Percentiles rank a stretch among this genome's conserved stretches.
Conservation (phyloP, 2,329 filamentous ascomycete species). For the Aphanocladium album region DNA sequence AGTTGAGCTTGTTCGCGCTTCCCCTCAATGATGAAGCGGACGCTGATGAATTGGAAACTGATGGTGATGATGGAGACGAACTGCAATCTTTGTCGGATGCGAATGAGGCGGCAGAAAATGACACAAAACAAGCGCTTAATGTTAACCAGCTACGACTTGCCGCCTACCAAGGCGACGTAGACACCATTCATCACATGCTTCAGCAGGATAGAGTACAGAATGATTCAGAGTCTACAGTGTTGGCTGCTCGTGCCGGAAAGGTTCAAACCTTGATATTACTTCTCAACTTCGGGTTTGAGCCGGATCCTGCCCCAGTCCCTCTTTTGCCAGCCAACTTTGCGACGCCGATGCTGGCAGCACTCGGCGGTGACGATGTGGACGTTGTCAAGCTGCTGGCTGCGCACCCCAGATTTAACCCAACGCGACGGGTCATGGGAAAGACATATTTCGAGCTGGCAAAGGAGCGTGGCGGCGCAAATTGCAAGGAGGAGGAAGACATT, state of each 20-base stretch:
- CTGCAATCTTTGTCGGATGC: neutral
- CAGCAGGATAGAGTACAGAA: neutral
- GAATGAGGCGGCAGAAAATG: neutral
- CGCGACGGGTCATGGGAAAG: too few species aligned
- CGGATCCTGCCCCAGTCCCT: neutral
- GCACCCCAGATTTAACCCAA: neutral
- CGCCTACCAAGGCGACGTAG: too few species aligned
- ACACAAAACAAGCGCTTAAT: neutral
- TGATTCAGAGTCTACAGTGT: too few species aligned
- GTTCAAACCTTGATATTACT: neutral
- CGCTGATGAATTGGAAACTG: neutral
- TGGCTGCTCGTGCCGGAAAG: neutral
- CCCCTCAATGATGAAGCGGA: neutral
- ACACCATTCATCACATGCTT: too few species aligned
- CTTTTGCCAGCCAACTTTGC: neutral
- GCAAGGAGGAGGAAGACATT: too few species aligned
- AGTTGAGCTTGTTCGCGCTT: conserved; percentile 22
- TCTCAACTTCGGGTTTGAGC: neutral
- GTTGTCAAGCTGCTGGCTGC: neutral
- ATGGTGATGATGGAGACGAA: neutral
- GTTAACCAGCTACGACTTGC: too few species aligned
- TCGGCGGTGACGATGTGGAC: neutral
- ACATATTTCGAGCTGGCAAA: too few species aligned
- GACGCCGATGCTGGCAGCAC: neutral
- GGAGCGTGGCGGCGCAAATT: too few species aligned